Conservation (phyloP, 2,329 filamentous ascomycete species). For the Mollisiaceae sp. region DNA sequence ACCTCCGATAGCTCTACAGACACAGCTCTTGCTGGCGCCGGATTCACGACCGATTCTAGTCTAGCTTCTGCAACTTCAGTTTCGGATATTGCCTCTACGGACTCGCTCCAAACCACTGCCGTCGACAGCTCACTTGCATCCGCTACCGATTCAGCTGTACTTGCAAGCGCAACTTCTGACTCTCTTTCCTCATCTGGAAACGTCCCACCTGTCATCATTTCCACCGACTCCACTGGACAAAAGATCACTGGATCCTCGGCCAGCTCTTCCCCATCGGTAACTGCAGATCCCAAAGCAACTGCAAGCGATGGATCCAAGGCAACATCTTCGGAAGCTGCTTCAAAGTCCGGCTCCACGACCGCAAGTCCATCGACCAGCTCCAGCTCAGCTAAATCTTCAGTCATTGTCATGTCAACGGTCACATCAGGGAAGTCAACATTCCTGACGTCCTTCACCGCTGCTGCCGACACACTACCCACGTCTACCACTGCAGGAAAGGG, state of each 20-base stretch:
- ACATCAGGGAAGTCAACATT: not conserved
- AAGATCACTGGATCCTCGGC: not conserved
- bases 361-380: not conserved
- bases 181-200: not conserved
- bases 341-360: not conserved
- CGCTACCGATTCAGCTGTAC: not conserved
- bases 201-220: not conserved
- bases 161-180: not conserved
- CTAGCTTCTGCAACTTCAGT: not conserved
- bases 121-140: not conserved
- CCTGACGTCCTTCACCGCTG: constrained; percentile 14
- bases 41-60: not conserved
- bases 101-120: not conserved
- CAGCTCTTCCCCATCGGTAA: not conserved
- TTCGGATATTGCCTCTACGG: not conserved
- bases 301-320: not conserved
- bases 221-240: not conserved
- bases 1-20: not conserved
- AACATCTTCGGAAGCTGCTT: not conserved
- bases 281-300: not conserved
- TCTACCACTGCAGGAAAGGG: not conserved
- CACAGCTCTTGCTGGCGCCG: not conserved
- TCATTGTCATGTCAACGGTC: not conserved
- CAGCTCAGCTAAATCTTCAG: not conserved
- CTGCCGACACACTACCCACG: constrained; percentile 13